Evolutionary conservation across 2,329 filamentous ascomycete species (phyloP).

Genomic region (Tolypocladium capitatum): DNA sequence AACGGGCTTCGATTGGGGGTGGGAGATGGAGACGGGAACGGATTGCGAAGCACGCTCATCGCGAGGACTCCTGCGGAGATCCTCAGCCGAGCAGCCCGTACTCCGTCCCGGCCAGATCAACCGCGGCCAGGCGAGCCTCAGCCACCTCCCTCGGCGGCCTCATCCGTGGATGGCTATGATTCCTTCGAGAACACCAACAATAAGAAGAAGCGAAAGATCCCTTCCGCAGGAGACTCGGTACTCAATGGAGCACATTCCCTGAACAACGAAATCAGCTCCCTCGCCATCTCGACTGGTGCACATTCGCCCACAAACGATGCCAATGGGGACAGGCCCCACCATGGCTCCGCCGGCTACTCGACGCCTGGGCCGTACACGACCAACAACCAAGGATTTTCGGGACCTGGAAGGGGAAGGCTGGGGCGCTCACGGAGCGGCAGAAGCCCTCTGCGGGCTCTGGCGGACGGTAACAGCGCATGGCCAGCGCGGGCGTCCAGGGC

Average conservation of each 20-base stretch:
- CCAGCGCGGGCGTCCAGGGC: conserved; percentile 32
- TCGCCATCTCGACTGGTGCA: conserved; percentile 11
- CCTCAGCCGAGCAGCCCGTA: conserved; percentile 26
- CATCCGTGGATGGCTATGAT: conserved; percentile 78
- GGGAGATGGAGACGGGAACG: conserved; percentile 47
- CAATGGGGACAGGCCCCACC: conserved; percentile 11
- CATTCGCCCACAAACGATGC: conserved; percentile 17
- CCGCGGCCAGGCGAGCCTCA: conserved; percentile 33
- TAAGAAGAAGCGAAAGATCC: conserved; percentile 98
- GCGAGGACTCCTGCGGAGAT: conserved; percentile 34
- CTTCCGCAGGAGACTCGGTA: conserved; percentile 62
- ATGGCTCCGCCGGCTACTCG: conserved; percentile 13
- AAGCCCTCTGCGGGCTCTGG: conserved; percentile 46
- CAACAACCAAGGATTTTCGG: conserved; percentile 52
- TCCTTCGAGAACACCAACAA: conserved; percentile 98
- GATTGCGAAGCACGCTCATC: conserved; percentile 22
- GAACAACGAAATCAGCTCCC: conserved; percentile 27
- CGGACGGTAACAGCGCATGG: conserved; percentile 46
- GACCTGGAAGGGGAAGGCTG: conserved; percentile 71
- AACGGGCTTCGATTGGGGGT: conserved; percentile 36
- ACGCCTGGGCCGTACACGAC: conserved; percentile 38
- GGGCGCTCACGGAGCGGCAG: conserved; percentile 52
- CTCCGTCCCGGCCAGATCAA: conserved; percentile 30
- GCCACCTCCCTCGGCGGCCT: conserved; percentile 53
- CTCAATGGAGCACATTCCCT: conserved; percentile 27